Evolutionary conservation across 2,329 filamentous ascomycete genomes (phyloP), one percentile per base, ranked within the genome.

Genomic region (Botrytis deweyae): DNA sequence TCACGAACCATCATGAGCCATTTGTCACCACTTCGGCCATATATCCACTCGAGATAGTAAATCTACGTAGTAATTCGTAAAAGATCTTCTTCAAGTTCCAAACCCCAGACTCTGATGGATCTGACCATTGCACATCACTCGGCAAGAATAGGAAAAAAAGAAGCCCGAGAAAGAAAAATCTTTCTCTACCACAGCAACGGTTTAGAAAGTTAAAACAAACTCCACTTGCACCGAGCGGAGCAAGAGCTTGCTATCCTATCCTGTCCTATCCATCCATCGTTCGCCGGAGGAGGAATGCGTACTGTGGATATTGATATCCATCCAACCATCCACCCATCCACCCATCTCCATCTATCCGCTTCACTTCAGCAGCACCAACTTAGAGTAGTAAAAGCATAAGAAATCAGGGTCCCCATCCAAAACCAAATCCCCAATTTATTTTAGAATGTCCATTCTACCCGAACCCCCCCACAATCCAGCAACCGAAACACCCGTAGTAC

Each of bases 141-240:
- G 62, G 64, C 64, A 52, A 67, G 33, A 67, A 52, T 52, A 55
- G 65, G 36, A 40, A 55, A 49, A 25, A 22, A 55, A 8, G 12
- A 20, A 36, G 44, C 29, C 20, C 1, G 5, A 55, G 18, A 55
- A 22, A n/a, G 33, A 66, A 67, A 68, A 68, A 29, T 58, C 65
- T 68, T 58, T 68, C 65, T 68, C 65, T 68, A 68, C 65, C 65
- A 68, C 65, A 42, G 65, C 65, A 68, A 68, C 65, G 65, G 46
- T 20, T 38, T 68, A 22, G 25, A n/a, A 29, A 68, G 9, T 58
- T 58, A 58, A 58, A 29, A 29, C 52, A 58, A 58, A 58, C 33
- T 52, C 65, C 65, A 68, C 65, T 29, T 67, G 65, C 33, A 52
- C 33, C 65, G 25, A 67, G 46, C 62, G 52, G n/a, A 58, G 52